Evolutionary conservation across 1,139 yeast species (phyloP).

Genomic region (Nakaseomyces delphensis): DNA sequence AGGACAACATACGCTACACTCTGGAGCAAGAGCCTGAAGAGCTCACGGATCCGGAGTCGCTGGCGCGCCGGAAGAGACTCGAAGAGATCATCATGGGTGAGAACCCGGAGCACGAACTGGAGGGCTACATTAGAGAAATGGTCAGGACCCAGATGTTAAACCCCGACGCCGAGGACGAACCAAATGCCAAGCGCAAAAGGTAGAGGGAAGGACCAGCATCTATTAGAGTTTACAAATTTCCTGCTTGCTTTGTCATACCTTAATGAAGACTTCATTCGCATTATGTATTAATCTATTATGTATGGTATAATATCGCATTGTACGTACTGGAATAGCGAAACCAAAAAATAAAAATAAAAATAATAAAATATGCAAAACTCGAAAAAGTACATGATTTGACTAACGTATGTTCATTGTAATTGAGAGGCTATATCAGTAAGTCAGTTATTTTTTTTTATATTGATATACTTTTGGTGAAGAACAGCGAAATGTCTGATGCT

Average conservation of each 20-base stretch:
- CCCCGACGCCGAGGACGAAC: slow-evolving; percentile 13
- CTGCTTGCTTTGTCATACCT: too few species aligned
- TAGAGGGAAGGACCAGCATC: too few species aligned
- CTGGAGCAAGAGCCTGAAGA: slow-evolving; percentile 40
- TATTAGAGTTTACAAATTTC: too few species aligned
- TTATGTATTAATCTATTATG: too few species aligned
- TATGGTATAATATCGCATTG: background rate
- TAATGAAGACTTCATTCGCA: too few species aligned
- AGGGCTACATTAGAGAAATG: slow-evolving; percentile 56
- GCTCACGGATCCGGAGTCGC: slow-evolving; percentile 37
- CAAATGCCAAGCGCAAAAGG: slow-evolving; percentile 26
- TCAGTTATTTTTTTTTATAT: too few species aligned
- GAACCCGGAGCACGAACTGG: slow-evolving; percentile 67
- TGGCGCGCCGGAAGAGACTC: slow-evolving; percentile 53
- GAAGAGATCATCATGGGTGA: slow-evolving; percentile 69
- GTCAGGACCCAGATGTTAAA: slow-evolving; percentile 43
- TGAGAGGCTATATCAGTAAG: background rate
- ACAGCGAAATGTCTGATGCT: background rate
- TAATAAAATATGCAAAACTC: too few species aligned
- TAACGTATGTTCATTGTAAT: too few species aligned
- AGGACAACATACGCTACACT: slow-evolving; percentile 45
- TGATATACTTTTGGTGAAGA: background rate
- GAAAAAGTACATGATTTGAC: too few species aligned
- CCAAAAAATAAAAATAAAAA: too few species aligned
- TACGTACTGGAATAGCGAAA: too few species aligned